Evolutionary conservation across 768 basidiomycete species (phyloP).

Genomic region (Nevesoporus exiguus): DNA sequence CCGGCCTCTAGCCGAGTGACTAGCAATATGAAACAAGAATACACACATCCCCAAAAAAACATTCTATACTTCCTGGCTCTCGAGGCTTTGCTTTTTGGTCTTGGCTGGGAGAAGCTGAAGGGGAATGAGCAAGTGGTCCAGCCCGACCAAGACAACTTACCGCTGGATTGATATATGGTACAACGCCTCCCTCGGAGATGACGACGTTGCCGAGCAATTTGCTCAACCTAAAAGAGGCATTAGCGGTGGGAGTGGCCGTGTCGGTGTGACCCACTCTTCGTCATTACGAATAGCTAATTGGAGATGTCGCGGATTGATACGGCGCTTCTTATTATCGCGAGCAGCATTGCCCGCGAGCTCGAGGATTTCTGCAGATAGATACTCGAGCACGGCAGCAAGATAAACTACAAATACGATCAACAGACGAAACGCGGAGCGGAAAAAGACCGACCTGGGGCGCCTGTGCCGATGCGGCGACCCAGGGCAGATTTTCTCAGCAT

Average conservation of each 20-base stretch:
- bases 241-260: background rate
- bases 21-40: background rate
- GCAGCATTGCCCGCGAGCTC: constrained; percentile 58
- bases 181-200: constrained; percentile 63
- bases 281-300: constrained; percentile 66
- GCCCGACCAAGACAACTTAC: constrained; percentile 21
- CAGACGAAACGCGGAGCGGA: constrained; percentile 9
- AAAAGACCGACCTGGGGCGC: constrained; percentile 63
- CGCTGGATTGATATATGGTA: constrained; percentile 51
- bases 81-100: constrained; percentile 31
- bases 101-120: constrained; percentile 30
- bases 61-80: constrained; percentile 32
- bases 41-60: constrained; percentile 2
- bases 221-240: constrained; percentile 28
- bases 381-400: constrained; percentile 59
- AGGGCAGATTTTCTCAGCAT: constrained; percentile 84
- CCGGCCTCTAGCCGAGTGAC: background rate
- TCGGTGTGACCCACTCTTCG: constrained; percentile 39
- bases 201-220: constrained; percentile 45
- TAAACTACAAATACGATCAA: constrained; percentile 38
- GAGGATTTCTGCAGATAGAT: constrained; percentile 60
- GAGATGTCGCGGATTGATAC: constrained; percentile 64
- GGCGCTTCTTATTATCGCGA: constrained; percentile 54
- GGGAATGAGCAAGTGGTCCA: background rate
- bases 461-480: constrained; percentile 82